Base-by-base conservation (phyloP, 139 green algal genomes). In the Desmodesmus armatus region DNA sequence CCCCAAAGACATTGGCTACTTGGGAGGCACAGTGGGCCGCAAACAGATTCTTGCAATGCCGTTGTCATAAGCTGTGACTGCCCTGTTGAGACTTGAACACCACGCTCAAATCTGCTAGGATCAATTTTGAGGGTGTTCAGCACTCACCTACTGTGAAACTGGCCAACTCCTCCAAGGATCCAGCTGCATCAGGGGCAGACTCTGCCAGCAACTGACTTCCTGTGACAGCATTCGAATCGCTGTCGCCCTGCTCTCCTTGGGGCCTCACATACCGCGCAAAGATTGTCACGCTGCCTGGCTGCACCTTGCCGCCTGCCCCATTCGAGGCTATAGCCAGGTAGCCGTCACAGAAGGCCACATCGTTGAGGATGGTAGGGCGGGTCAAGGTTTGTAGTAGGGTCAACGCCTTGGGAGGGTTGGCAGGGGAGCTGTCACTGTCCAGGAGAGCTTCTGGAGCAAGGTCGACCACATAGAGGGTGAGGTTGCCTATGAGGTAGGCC, bases 131-230 rank as follows among this genome's bases (percentile, higher is more conserved):
- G n/a, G n/a, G n/a, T n/a, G n/a, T n/a, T n/a, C n/a, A n/a, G n/a
- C 58, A 67, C 67, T 51, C 67, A 75, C 67, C 67, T 11, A 75
- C 67, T 19, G 67, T 75, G 37, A 75, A 75, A 23, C 33, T 47
- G 7, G 67, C 67, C 67, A 75, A 17, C 37, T 35, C 35, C 37
- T 49, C 4, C 11, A 75, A 21, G 2, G 67, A 75, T 19, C 29
- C 67, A 31, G 35, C n/a, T n/a, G n/a, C n/a, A n/a, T n/a, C n/a
- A n/a, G n/a, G n/a, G n/a, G n/a, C n/a, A n/a, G n/a, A n/a, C n/a
- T n/a, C n/a, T n/a, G n/a, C n/a, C n/a, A n/a, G n/a, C n/a, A n/a
- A n/a, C n/a, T n/a, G n/a, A n/a, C n/a, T n/a, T n/a, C n/a, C n/a
- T n/a, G n/a, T n/a, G n/a, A n/a, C n/a, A n/a, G n/a, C n/a, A n/a